These are phyloP conservation scores for Saccharomycopsis sp. DNA, from an alignment of 805 yeast genomes.

Conservation along the genomic window DNA sequence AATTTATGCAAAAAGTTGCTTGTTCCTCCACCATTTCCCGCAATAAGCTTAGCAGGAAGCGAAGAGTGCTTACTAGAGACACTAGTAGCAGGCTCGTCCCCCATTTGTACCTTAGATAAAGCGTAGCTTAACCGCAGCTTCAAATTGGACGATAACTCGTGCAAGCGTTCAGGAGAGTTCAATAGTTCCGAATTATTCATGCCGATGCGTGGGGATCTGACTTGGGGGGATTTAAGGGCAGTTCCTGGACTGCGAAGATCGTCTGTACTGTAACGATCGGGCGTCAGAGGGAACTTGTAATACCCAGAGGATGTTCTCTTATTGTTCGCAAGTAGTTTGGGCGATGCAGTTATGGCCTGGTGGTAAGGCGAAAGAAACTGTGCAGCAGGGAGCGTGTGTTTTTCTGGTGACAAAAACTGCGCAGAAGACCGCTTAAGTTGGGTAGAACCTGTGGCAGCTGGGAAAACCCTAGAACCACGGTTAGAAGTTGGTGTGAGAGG, in stretches of 20 bases:
- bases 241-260: neutral
- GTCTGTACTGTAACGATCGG: neutral
- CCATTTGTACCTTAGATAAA: conserved; percentile 27
- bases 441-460: neutral
- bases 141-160: conserved; percentile 23
- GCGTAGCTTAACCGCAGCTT: conserved; percentile 26
- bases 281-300: neutral
- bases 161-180: conserved; percentile 18
- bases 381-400: neutral
- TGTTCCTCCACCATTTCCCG: neutral
- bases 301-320: neutral
- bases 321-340: neutral
- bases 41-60: conserved; percentile 10
- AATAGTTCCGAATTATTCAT: conserved; percentile 13
- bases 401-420: conserved; percentile 13
- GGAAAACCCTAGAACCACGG: neutral
- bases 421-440: conserved; percentile 2
- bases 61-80: conserved; percentile 11
- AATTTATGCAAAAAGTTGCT: neutral
- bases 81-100: neutral
- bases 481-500: conserved; percentile 18
- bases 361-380: conserved; percentile 5
- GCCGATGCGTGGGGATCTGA: neutral
- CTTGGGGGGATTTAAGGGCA: neutral
- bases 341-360: neutral